These are phyloP conservation scores for Myxozyma mucilagina DNA, from an alignment of 805 yeast species.

Conservation along the genomic window DNA sequence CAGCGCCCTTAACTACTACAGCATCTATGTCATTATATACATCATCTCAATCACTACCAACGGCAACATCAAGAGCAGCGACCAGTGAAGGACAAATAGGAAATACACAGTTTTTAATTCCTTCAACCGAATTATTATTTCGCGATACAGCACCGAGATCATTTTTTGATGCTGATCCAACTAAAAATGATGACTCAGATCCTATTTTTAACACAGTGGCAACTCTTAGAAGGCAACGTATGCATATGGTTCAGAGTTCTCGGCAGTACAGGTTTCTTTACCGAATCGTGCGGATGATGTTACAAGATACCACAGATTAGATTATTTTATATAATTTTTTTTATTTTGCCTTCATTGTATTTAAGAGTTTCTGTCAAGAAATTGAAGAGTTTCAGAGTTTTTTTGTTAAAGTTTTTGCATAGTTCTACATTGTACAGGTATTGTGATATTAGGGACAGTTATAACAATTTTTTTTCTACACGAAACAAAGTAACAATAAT, in stretches of 20 bases:
- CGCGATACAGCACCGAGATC: not conserved
- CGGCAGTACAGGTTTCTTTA: conserved; percentile 44
- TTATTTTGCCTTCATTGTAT: not conserved
- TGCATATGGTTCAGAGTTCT: conserved; percentile 47
- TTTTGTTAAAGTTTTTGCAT: too few relatives aligned
- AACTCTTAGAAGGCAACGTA: conserved; percentile 44
- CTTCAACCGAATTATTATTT: not conserved
- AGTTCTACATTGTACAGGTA: too few relatives aligned
- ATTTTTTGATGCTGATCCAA: not conserved
- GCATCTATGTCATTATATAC: too few relatives aligned
- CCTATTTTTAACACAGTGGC: conserved; percentile 39
- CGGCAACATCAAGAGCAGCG: too few relatives aligned
- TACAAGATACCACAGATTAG: not conserved
- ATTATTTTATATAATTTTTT: not conserved
- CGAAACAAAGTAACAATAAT: not conserved
- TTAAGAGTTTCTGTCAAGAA: not conserved
- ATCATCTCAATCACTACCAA: too few relatives aligned
- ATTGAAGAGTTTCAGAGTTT: too few relatives aligned
- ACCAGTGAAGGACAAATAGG: not conserved
- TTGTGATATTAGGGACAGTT: too few relatives aligned
- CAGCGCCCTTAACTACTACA: not conserved
- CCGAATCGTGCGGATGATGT: conserved; percentile 20
- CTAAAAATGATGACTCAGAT: conserved; percentile 17
- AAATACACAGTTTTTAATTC: not conserved
- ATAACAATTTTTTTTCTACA: not conserved